These are phyloP conservation scores for Fusarium tupiense DNA, from an alignment of 2,329 filamentous ascomycete genomes.

Conservation along the genomic window DNA sequence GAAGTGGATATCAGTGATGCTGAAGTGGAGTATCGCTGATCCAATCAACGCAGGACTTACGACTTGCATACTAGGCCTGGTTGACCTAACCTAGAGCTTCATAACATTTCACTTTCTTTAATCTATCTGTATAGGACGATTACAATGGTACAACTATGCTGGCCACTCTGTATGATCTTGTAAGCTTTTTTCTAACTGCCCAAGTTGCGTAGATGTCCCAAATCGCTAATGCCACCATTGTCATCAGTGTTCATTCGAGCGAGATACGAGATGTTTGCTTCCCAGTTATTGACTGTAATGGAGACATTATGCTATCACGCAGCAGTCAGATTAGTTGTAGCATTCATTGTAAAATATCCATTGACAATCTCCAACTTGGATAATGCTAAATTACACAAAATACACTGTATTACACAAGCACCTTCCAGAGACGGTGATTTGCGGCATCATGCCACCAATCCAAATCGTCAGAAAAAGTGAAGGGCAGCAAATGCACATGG, in stretches of 20 bases:
- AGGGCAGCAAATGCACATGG: background rate
- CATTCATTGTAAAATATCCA: fast-evolving
- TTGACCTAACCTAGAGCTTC: background rate
- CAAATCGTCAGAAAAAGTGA: too few relatives aligned
- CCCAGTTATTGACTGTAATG: too few relatives aligned
- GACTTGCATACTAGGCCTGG: fast-evolving
- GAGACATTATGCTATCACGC: fast-evolving
- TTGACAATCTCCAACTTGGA: too few relatives aligned
- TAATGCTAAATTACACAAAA: background rate
- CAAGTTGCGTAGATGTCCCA: fast-evolving
- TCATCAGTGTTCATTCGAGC: too few relatives aligned
- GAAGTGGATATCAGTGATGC: background rate
- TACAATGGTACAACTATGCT: fast-evolving
- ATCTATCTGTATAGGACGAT: background rate
- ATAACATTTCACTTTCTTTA: too few relatives aligned
- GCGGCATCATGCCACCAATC: background rate
- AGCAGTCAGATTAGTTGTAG: fast-evolving
- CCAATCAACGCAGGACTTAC: background rate
- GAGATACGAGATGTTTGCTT: too few relatives aligned
- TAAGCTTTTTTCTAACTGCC: fast-evolving
- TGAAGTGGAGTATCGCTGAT: fast-evolving
- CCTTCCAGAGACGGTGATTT: background rate
- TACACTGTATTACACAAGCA: too few relatives aligned
- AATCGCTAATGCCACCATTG: fast-evolving
- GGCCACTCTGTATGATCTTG: fast-evolving